Conservation (phyloP, 371 early-diverging fungal genomes). For the Haplosporangium sp. region DNA sequence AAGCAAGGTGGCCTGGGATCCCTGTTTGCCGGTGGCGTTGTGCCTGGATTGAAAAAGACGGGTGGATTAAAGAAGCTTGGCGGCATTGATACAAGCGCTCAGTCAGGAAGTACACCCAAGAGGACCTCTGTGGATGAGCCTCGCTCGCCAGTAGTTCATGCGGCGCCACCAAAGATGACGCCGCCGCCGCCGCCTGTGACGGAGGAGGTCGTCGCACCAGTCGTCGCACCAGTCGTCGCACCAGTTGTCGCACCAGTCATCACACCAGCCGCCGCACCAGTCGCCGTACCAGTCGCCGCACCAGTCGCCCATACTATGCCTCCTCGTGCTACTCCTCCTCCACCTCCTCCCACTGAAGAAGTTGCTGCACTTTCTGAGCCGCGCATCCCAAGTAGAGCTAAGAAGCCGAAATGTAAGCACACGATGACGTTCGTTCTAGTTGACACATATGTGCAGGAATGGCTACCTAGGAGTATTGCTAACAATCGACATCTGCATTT, state of each 20-base stretch:
- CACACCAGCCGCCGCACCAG: constrained; percentile 26
- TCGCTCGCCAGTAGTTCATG: constrained; percentile 22
- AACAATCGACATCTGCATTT: not conserved
- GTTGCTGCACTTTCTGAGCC: constrained; percentile 27
- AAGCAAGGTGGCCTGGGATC: constrained; percentile 87
- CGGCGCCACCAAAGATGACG: constrained; percentile 16
- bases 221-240: not conserved
- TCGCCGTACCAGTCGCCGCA: constrained; percentile 5
- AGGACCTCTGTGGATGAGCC: constrained; percentile 40
- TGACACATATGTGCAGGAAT: not conserved
- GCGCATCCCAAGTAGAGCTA: constrained; percentile 36
- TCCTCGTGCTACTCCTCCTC: constrained; percentile 27
- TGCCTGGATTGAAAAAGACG: constrained; percentile 30
- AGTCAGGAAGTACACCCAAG: constrained; percentile 9
- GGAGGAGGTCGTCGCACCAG: constrained; percentile 17
- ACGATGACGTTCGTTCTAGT: not conserved
- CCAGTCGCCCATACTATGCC: not conserved
- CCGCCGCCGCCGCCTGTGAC: constrained; percentile 18
- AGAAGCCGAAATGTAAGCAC: constrained; percentile 30
- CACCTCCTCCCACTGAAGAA: constrained; percentile 40
- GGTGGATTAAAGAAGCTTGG: constrained; percentile 27
- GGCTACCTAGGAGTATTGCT: not conserved
- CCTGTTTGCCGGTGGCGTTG: constrained; percentile 75
- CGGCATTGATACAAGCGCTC: constrained; percentile 3
- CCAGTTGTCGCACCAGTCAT: constrained; percentile 17